phyloP scores from a whole-genome alignment of 2,329 filamentous ascomycete species.

The Curvularia sp. region DNA sequence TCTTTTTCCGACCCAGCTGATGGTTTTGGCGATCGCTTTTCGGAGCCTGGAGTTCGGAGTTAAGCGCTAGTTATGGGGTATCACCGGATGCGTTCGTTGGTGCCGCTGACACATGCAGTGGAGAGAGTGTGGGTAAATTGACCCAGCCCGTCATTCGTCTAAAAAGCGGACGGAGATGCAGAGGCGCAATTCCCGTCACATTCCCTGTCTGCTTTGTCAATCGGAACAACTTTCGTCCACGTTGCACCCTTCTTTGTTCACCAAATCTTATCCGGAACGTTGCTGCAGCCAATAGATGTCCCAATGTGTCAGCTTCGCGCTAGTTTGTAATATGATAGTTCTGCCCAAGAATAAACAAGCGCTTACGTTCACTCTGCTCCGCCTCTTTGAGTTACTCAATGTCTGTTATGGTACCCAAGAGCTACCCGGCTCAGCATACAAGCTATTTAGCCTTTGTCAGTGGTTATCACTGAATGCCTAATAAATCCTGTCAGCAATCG shows the following conservation, averaged over 20 bases:
- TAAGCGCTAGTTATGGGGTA: conserved; percentile 8
- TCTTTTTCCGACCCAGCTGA: not conserved
- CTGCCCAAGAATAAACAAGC: not conserved
- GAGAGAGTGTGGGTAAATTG: not conserved
- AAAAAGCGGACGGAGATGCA: not conserved
- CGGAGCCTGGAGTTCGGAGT: conserved; percentile 3
- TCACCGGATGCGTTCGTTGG: not conserved
- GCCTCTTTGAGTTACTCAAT: not conserved
- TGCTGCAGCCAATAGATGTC: not conserved
- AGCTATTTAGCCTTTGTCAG: not conserved
- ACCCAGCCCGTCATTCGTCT: not conserved
- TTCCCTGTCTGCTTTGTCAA: not conserved
- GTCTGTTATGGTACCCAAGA: not conserved
- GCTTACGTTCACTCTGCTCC: not conserved
- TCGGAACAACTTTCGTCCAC: not conserved
- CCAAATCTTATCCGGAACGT: not conserved
- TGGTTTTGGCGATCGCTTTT: not conserved
- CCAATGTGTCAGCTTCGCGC: not conserved
- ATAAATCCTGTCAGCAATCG: not conserved
- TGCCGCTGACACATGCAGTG: not conserved
- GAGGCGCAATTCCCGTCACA: not conserved
- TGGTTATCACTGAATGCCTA: not conserved
- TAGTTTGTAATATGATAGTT: not conserved
- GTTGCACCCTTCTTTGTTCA: not conserved
- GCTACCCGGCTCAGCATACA: not conserved